phyloP scores from a whole-genome alignment of 1,284 basidiomycete species.

The Flammula alnicola region DNA sequence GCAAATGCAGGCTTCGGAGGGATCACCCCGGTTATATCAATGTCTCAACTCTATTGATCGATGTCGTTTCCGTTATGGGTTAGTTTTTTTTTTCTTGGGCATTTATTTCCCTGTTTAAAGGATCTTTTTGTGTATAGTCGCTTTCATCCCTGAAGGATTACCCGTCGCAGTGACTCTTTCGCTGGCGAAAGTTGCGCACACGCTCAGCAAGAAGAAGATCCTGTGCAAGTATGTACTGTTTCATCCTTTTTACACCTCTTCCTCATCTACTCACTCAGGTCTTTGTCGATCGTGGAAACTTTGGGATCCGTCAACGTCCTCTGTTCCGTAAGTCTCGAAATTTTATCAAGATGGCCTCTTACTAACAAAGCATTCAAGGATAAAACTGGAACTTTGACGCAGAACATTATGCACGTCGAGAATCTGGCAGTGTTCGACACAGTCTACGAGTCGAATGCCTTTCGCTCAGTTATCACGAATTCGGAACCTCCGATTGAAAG shows the following conservation, averaged over 20 bases:
- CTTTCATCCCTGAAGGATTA: conserved; percentile 48
- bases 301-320: conserved; percentile 50
- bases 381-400: conserved; percentile 56
- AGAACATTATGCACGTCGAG: conserved; percentile 53
- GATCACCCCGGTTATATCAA: conserved; percentile 60
- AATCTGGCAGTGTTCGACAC: conserved; percentile 43
- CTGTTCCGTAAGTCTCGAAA: conserved; percentile 34
- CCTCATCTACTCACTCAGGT: conserved; percentile 23
- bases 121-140: conserved; percentile 19
- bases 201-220: conserved; percentile 59
- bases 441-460: conserved; percentile 28
- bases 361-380: conserved; percentile 22
- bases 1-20: conserved; percentile 44
- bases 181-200: conserved; percentile 50
- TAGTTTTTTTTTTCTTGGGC: conserved; percentile 55
- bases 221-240: conserved; percentile 49
- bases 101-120: not conserved
- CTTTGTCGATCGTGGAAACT: conserved; percentile 49
- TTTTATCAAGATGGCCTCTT: not conserved
- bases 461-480: conserved; percentile 14
- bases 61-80: conserved; percentile 64
- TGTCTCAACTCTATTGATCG: conserved; percentile 56
- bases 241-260: not conserved
- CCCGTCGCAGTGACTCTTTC: conserved; percentile 51
- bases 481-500: conserved; percentile 16